Base-by-base conservation (phyloP, 208 protist species). In the Crithidia brevicula region DNA sequence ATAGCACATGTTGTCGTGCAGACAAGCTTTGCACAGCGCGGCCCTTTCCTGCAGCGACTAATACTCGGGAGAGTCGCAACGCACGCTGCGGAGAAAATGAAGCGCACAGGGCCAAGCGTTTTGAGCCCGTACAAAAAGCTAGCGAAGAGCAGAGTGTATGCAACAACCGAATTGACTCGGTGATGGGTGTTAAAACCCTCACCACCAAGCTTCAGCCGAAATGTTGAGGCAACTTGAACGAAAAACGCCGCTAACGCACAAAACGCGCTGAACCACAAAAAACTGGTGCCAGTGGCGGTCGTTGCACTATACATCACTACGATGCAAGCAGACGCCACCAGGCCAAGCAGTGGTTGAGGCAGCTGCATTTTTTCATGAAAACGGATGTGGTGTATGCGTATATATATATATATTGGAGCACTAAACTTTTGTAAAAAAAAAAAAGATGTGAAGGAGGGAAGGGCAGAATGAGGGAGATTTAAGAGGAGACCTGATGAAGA, bases 261-360 rank as follows among this genome's bases (percentile, higher is more conserved):
- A 43, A 74, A 74, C 6, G 69, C 42, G 42, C 69, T 63, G 2
- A 67, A 34, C 69, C 69, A 74, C 25, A 68, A 18, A 11, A 64
- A 23, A 6, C 61, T 74, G 1, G 69, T 63, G 16, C 69, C 69
- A 15, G 52, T 63, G 0, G 56, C 16, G 22, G 20, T 68, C 8
- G 28, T 38, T 31, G 42, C 49, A 33, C 47, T 54, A 20, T 68
- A 63, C 15, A 52, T 46, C 10, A 63, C 53, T 10, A 74, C 69
- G 33, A 68, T 30, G 43, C 60, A 74, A 22, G 45, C 53, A 5
- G 52, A 51, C 4, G 45, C 69, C 40, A 45, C 34, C 4, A 74
- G 43, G 33, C 18, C 30, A 10, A 66, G 31, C 28, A 36, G 1
- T 23, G 50, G 49, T 25, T 43, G 23, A 2, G 40, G 23, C n/a